A percentile compares a stretch with the other conserved stretches of the same genome.
Evolutionary conservation across 768 basidiomycete genomes (phyloP).

Genomic region (Termitomyces sp.): DNA sequence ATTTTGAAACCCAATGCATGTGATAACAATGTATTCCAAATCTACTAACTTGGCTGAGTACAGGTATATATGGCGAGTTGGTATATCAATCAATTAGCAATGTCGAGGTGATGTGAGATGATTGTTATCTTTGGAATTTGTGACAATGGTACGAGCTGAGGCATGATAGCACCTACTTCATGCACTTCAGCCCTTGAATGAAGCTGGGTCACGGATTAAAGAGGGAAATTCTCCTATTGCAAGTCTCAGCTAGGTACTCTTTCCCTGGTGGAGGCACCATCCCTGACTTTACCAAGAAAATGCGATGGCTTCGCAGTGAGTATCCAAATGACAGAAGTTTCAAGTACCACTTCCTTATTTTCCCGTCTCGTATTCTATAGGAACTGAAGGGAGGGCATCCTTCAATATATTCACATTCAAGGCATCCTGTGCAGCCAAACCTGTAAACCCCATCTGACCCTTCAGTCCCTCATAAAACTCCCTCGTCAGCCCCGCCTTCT

Average conservation of each 20-base stretch:
- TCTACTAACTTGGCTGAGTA: no score
- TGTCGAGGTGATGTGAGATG: no score
- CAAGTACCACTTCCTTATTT: not conserved
- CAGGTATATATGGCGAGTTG: no score
- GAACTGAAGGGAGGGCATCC: constrained; percentile 13
- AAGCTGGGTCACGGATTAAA: not conserved
- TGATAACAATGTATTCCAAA: no score
- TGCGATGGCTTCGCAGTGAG: not conserved
- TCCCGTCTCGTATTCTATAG: constrained; percentile 13
- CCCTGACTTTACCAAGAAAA: not conserved
- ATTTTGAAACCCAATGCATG: no score
- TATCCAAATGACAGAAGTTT: not conserved
- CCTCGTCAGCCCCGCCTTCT: constrained; percentile 64
- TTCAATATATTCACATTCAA: constrained; percentile 4
- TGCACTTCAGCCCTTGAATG: not conserved
- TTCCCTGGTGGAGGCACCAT: not conserved
- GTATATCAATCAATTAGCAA: no score
- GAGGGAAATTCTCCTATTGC: not conserved
- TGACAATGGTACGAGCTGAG: no score
- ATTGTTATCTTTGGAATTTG: no score
- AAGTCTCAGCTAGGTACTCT: not conserved
- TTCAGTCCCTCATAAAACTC: constrained; percentile 70
- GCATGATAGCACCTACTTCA: not conserved
- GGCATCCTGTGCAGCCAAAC: not conserved
- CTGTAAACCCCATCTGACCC: constrained; percentile 46